Conservation (phyloP, 106 monocot species). For the Acorus gramineus region DNA sequence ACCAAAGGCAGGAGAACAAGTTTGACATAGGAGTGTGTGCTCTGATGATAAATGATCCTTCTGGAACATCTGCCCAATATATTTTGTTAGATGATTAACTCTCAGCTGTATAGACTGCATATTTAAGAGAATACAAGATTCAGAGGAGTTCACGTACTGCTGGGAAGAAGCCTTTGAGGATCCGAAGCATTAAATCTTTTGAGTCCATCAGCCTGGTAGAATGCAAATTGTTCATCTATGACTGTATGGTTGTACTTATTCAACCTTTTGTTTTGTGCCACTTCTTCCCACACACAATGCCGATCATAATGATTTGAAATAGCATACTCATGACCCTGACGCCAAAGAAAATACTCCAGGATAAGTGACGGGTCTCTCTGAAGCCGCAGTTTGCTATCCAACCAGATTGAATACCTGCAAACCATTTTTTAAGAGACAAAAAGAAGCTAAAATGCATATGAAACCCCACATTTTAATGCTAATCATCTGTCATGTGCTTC, state of each 20-base stretch:
- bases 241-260: constrained; percentile 88
- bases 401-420: constrained; percentile 87
- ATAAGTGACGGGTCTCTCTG: constrained; percentile 67
- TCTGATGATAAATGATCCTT: constrained; percentile 88
- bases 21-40: constrained; percentile 99
- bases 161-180: constrained; percentile 51
- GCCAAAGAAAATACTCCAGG: constrained; percentile 80
- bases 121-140: background rate
- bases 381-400: constrained; percentile 89
- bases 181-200: constrained; percentile 65
- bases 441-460: background rate
- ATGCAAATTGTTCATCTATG: constrained; percentile 86
- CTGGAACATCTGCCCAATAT: constrained; percentile 61
- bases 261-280: constrained; percentile 78
- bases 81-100: background rate
- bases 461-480: background rate
- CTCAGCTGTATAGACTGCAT: background rate
- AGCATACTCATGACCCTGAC: constrained; percentile 64
- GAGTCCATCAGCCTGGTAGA: constrained; percentile 82
- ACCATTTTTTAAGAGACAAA: background rate
- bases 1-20: constrained; percentile 97
- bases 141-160: constrained; percentile 36
- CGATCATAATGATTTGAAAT: constrained; percentile 91
- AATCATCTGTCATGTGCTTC: too few species aligned
- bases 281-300: constrained; percentile 91